Base-by-base conservation (phyloP, 495 filamentous ascomycete genomes). In the Xylaria acuta region DNA sequence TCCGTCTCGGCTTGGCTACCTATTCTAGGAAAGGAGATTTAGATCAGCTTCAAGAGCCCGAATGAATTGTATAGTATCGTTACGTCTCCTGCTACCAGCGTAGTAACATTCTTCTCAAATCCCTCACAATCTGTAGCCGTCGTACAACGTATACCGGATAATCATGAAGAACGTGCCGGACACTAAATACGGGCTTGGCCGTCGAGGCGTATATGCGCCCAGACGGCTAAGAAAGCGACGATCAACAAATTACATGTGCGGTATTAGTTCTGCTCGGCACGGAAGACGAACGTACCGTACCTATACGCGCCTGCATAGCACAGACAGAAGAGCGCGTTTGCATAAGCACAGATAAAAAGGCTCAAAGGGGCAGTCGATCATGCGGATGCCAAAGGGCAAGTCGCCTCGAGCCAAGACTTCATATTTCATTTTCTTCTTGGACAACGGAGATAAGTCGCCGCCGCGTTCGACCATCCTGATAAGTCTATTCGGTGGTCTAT, bases 401-500 rank as follows among this genome's bases (percentile, higher is more conserved):
- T 40, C 8, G 20, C 58, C 16, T 59, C 8, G 27, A 22, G 68
- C 58, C 40, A 70, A 70, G 56, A 30, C 36, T 3, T 36, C 58
- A 38, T 34, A 47, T 69, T 58, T 69, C 40, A 69, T 12, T 45
- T 56, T 30, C 6, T 30, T 58, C 49, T 56, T n/a, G 20, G 51
- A n/a, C 12, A 43, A 43, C 14, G 60, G 60, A 43, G 22, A 56
- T 14, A 45, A 69, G 18, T 25, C 51, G 38, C 34, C 36, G 53
- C 38, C 51, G 30, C 38, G 34, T 40, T 58, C 49, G 30, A 22
- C 18, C n/a, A 25, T 36, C 40, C 11, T 25, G 18, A 34, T 59
- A 62, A 34, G 68, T 70, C 58, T 63, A 63, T 38, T 36, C 65
- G 12, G 16, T 54, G 36, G 53, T 71, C 58, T 64, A 70, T 16